Base-by-base conservation (phyloP, 2,329 filamentous ascomycete genomes). In the Bipolaris sorokiniana region DNA sequence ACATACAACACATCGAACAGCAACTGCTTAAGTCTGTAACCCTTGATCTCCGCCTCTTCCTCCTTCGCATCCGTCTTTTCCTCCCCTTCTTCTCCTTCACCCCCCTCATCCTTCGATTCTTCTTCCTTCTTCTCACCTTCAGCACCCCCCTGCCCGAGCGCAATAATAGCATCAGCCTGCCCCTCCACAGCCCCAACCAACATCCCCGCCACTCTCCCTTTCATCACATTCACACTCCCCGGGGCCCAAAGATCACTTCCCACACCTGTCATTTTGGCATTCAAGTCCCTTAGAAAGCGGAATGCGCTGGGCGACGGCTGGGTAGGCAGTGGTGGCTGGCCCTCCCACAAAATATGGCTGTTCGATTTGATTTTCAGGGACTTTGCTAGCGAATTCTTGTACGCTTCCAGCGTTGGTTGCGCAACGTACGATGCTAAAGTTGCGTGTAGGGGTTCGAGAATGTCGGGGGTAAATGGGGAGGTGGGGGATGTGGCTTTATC, bases 221-320 rank as follows among this genome's bases (percentile, higher is more conserved):
- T 95, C 61, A 96, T 69, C 0, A 80, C 79, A 0, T 67, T 66
- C 1, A 93, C 84, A 0, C 90, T 90, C 2, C 82, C 80, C 2
- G 86, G 83, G 51, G 88, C 92, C 93, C 93, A 98, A 2, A 97
- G 76, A 72, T 97, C 94, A 44, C 85, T 80, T 0, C 93, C 93
- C 3, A 84, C 80, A 11, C 82, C 79, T 3, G 84, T 84, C 91
- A 97, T 96, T 5, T 83, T 80, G 45, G 79, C 78, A 4, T 86
- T 84, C 26, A 96, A 71, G 42, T 81, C 81, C 22, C 86, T 85
- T 47, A 97, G 70, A 52, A 96, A 88, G 58, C 83, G 85, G 70
- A 96, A 96, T 0, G 87, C 80, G 18, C 83, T 82, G 0, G 91
- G 88, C 0, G 91, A 94, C 1, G 92, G 92, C 68, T 95, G 91